These are phyloP conservation scores for Eurotiales sp. DNA, from an alignment of 2,329 filamentous ascomycete genomes.

Conservation along the genomic window DNA sequence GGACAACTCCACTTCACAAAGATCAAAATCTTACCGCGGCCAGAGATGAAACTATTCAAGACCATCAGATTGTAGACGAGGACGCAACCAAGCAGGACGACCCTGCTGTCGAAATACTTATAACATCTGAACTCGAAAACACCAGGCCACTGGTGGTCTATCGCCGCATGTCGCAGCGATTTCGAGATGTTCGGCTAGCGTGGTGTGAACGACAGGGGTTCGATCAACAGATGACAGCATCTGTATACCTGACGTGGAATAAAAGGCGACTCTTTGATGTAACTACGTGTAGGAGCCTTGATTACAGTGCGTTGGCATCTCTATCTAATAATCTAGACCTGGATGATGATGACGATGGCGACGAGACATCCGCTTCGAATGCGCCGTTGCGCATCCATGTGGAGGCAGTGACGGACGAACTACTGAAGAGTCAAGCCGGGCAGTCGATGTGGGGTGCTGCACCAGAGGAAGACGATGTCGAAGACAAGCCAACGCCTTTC, in stretches of 20 bases:
- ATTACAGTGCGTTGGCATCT: constrained; percentile 49
- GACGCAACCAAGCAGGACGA: constrained; percentile 2
- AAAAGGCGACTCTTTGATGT: constrained; percentile 67
- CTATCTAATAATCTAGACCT: constrained; percentile 14
- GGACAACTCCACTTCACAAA: not conserved
- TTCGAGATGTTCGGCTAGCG: constrained; percentile 63
- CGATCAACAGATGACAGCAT: constrained; percentile 45
- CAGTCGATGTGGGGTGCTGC: constrained; percentile 15
- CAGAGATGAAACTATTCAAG: not conserved
- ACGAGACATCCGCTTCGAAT: constrained; percentile 42
- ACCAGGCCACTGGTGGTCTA: constrained; percentile 61
- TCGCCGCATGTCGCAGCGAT: constrained; percentile 62
- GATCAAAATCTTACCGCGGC: not conserved
- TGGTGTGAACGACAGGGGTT: constrained; percentile 66
- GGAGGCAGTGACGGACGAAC: constrained; percentile 70
- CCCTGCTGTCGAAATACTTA: constrained; percentile 56
- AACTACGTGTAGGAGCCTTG: constrained; percentile 68
- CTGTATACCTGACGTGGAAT: constrained; percentile 76
- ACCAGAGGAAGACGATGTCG: constrained; percentile 14
- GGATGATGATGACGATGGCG: constrained; percentile 11
- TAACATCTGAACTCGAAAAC: constrained; percentile 63
- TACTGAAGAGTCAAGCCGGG: constrained; percentile 42
- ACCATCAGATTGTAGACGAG: not conserved
- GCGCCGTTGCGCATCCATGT: constrained; percentile 62
- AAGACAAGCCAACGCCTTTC: constrained; percentile 27